Evolutionary conservation across 2,329 filamentous ascomycete species (phyloP), one percentile per base, ranked within the genome.

Genomic region (Fusarium coicis): DNA sequence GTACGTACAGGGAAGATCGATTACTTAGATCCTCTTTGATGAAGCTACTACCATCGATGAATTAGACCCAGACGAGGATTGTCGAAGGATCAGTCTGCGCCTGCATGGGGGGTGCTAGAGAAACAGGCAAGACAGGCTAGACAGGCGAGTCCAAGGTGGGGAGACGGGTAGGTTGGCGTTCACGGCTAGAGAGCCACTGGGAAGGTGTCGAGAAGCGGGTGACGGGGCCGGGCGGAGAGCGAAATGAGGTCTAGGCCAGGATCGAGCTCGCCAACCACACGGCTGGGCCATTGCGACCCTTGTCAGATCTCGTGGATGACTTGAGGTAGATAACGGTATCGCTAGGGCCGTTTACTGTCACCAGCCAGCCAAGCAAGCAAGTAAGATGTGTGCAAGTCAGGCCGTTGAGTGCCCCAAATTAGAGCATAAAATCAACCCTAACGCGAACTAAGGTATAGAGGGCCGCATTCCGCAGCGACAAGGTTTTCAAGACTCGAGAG

Each of bases 71-170:
- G 70, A 62, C 71, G 75, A 76, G 68, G 72, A 66, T 71, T 74
- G 63, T 71, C 63, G 72, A 74, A 78, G 76, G 76, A 78, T 77
- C 74, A 76, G 74, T 66, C 76, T 78, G 72, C 74, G 76, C 74
- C 58, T 68, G 68, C 65, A 76, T 74, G 39, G 63, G 64, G 73
- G 74, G 70, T 63, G 50, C 58, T 63, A 43, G 58, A 42, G 67
- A 68, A 74, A 75, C 69, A 72, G 74, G 70, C 72, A 74, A 64
- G 66, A 73, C 61, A 61, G 49, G 49, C 49, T 42, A 61, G 59
- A 42, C 43, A 62, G 44, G 44, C 55, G 44, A 53, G 66, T 65
- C 52, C 28, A 65, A 62, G 74, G 75, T 74, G 76, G 73, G 68
- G 71, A 78, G 76, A 76, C 70, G 65, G 71, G 70, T 73, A 74